Base-by-base conservation (phyloP, 106 monocot genomes). In the Chionographis japonica region DNA sequence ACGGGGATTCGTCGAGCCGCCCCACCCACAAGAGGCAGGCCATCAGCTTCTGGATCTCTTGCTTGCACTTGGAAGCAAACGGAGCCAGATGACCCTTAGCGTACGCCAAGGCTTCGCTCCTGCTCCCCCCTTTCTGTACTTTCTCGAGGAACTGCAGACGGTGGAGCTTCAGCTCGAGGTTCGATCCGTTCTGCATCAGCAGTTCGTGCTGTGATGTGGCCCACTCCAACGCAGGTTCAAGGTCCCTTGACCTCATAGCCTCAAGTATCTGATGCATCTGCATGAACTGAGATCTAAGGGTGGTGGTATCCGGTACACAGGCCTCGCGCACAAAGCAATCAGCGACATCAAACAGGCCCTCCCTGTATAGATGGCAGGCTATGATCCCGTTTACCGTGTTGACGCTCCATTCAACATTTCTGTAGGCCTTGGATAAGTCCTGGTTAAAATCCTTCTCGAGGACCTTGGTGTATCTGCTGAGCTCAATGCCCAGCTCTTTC, bases 101-200 rank as follows among this genome's bases (percentile, higher is more conserved):
- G 77, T 98, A 93, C 17, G 12, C 40, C 20, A 98, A 68, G 27
- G 97, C 97, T 38, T 83, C 84, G 2, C 61, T 71, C 58, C 68
- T 69, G 76, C 70, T 85, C n/a, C 87, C 85, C n/a, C 87, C 85
- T 9, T 78, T 86, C 62, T 82, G 74, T 16, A 98, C 57, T 46
- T 85, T 90, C 69, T 93, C 90, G 6, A 98, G 58, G 67, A 89
- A 98, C 72, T 93, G 92, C 57, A 93, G 75, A 36, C 85, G 67
- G 49, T 93, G 93, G 75, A 98, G 98, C 63, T 93, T 98, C 68
- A 98, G 80, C 69, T 98, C 93, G 13, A 98, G 84, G 46, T 19
- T 77, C 2, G 93, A 90, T 6, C 82, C 85, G 55, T 77, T 80
- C 40, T 79, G 77, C 14, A 77, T 7, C 27, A 95, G 80, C 11